Conservation (phyloP, 2,329 filamentous ascomycete genomes). For the Botryotinia calthae region DNA sequence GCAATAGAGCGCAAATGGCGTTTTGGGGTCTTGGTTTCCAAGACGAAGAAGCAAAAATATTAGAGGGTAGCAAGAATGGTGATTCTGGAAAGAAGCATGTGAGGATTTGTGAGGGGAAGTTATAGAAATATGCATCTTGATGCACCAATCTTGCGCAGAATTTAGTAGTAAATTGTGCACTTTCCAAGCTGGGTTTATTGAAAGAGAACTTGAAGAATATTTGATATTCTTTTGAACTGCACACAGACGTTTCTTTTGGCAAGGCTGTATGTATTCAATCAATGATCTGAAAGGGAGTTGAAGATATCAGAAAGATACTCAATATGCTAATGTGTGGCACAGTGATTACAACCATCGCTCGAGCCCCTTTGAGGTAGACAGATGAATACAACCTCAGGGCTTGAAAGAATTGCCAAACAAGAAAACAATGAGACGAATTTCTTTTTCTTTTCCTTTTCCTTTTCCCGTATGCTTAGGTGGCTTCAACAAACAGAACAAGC, state of each 20-base stretch:
- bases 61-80: constrained; percentile 19
- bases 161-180: background rate
- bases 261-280: background rate
- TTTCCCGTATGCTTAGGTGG: background rate
- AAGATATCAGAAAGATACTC: background rate
- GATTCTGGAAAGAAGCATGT: constrained; percentile 26
- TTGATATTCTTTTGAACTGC: background rate
- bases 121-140: constrained; percentile 6
- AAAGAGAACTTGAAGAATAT: background rate
- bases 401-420: background rate
- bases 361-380: background rate
- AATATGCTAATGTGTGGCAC: background rate
- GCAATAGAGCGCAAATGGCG: background rate
- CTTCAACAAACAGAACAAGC: background rate
- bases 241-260: no score
- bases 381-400: background rate
- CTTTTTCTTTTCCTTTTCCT: background rate
- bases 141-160: background rate
- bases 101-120: constrained; percentile 16
- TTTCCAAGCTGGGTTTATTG: background rate
- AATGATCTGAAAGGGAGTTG: background rate
- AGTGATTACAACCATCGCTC: background rate
- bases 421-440: background rate
- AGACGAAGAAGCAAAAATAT: constrained; percentile 13
- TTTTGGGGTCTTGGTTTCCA: background rate